Conservation (phyloP, 2,329 filamentous ascomycete species). For the Nemania diffusa region DNA sequence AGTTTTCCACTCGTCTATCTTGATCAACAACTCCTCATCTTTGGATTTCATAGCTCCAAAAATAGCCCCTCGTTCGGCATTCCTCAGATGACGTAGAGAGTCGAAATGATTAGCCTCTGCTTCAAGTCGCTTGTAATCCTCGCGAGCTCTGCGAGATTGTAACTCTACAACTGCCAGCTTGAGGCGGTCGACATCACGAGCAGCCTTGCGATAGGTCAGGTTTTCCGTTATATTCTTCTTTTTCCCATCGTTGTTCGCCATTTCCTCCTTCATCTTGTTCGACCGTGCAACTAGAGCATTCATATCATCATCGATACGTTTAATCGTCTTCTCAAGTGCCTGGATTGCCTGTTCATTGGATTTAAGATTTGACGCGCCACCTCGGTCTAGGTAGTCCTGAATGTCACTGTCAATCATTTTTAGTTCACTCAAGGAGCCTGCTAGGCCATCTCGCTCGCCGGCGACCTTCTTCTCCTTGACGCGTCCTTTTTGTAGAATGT, state of each 20-base stretch:
- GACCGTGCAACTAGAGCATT: constrained; percentile 73
- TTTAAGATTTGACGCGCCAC: constrained; percentile 76
- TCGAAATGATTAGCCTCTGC: constrained; percentile 75
- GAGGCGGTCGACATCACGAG: constrained; percentile 74
- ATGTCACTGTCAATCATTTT: constrained; percentile 81
- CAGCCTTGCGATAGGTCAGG: constrained; percentile 81
- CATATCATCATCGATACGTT: constrained; percentile 74
- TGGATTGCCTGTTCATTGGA: constrained; percentile 76
- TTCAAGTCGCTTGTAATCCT: constrained; percentile 80
- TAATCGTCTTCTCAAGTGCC: constrained; percentile 72
- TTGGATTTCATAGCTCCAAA: constrained; percentile 85
- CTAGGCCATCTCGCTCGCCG: constrained; percentile 75
- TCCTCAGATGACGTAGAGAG: constrained; percentile 72
- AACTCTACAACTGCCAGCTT: constrained; percentile 77
- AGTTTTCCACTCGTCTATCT: constrained; percentile 82
- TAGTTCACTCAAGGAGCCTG: constrained; percentile 80
- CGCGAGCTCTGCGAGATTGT: constrained; percentile 80
- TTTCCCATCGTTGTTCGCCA: constrained; percentile 81
- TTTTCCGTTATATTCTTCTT: constrained; percentile 92
- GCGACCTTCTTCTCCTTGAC: constrained; percentile 77
- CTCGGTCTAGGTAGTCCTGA: constrained; percentile 78
- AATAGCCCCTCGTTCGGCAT: constrained; percentile 77
- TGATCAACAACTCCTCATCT: constrained; percentile 78
- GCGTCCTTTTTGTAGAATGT: constrained; percentile 76
- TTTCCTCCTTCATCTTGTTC: constrained; percentile 80